Base-by-base conservation (phyloP, 2,329 filamentous ascomycete species). In the Sclerotiophoma versabilis region DNA sequence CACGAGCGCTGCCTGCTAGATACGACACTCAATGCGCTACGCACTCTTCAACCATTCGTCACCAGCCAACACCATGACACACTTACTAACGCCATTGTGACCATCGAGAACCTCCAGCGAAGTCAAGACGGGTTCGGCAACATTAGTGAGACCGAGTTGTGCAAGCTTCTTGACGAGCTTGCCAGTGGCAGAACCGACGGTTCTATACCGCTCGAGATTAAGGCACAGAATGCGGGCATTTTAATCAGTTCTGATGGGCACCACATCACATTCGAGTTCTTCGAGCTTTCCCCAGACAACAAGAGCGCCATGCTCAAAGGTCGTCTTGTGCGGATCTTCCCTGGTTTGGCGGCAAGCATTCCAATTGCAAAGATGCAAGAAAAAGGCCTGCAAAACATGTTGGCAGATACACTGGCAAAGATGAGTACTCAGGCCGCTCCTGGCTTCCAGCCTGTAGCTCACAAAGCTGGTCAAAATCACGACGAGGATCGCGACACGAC, bases 401-500 rank as follows among this genome's bases (percentile, higher is more conserved):
- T 80, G 0, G 69, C 70, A 1, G 44, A 62, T 5, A 71, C 66
- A 4, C 57, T 80, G 2, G 57, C 71, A 0, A 74, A 69, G 20
- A 65, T 81, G 64, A 73, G 74, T 25, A 62, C 63, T 1, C 74
- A 80, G 49, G 20, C 60, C 19, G 70, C 57, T 11, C 57, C 65
- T 5, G 73, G 71, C 17, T 75, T 75, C 5, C 72, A 74, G 42
- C 67, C 73, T 1, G 65, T 69, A 23, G 62, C 69, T 0, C 59
- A 11, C 2, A 85, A 85, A 49, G 78, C 76, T 1, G 44, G 66
- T 0, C 37, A 69, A 1, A 4, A 54, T 0, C 64, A 75, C 6
- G 59, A 64, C 1, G 83, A 86, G 54, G 66, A 65, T 0, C 76
- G 82, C 3, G 82, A 87, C 15, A 81, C 82, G 0, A 70, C 65